Evolutionary conservation across 371 early-diverging fungal genomes (phyloP).

Genomic region (Mucor lusitanicus): DNA sequence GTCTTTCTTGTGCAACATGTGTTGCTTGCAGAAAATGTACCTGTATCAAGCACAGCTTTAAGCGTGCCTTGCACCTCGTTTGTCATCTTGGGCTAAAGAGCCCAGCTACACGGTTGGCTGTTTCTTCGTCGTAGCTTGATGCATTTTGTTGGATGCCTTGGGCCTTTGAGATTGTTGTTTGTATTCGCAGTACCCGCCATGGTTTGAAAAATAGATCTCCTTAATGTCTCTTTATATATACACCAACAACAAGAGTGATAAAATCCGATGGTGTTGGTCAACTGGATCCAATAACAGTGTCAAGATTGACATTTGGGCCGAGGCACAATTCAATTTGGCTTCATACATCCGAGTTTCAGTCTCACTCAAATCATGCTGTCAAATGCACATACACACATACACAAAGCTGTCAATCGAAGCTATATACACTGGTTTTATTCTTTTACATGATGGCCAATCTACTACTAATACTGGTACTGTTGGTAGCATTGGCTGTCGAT

Average conservation of each 20-base stretch:
- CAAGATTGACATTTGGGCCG: too few relatives aligned
- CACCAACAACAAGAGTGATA: too few relatives aligned
- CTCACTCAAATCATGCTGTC: too few relatives aligned
- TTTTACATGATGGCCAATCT: neutral
- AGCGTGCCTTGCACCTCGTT: conserved; percentile 6
- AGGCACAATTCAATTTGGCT: too few relatives aligned
- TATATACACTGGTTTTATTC: neutral
- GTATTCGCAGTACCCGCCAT: neutral
- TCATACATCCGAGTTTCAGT: too few relatives aligned
- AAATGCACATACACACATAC: too few relatives aligned
- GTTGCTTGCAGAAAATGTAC: conserved; percentile 5
- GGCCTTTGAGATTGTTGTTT: conserved; percentile 20
- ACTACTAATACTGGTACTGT: neutral
- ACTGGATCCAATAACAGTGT: too few relatives aligned
- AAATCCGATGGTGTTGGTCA: too few relatives aligned
- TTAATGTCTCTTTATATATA: neutral
- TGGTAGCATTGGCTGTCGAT: neutral
- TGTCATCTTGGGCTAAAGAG: neutral
- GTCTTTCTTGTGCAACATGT: neutral
- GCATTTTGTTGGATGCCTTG: conserved; percentile 20
- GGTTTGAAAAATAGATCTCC: too few relatives aligned
- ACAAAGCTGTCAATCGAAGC: neutral
- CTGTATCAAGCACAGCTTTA: conserved; percentile 1
- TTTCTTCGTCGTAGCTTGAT: conserved; percentile 10
- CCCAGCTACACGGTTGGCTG: neutral